Evolutionary conservation across 768 basidiomycete genomes (phyloP).

Genomic region (Macrolepiota fuliginosa): DNA sequence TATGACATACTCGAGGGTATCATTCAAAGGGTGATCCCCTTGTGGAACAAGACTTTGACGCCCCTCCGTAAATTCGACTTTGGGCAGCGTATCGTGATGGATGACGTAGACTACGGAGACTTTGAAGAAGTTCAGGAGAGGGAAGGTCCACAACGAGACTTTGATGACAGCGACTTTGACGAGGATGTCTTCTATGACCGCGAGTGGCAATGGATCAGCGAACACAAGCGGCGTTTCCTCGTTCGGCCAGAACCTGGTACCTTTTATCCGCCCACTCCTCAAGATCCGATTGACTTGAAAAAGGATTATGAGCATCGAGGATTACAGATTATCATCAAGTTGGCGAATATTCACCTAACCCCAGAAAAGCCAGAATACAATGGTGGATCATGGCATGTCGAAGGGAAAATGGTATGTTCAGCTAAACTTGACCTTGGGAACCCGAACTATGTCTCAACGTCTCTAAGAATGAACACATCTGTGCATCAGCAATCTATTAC

Average conservation of each 20-base stretch:
- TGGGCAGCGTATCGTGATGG: background rate
- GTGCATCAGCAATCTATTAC: conserved; percentile 17
- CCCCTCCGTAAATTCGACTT: conserved; percentile 8
- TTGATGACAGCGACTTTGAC: background rate
- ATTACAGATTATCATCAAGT: conserved; percentile 20
- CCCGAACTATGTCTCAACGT: background rate
- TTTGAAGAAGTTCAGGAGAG: background rate
- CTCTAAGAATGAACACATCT: conserved; percentile 20
- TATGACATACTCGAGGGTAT: conserved; percentile 25
- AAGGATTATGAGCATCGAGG: background rate
- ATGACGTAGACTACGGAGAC: background rate
- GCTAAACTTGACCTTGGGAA: background rate
- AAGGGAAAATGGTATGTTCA: background rate
- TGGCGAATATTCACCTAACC: conserved; percentile 20
- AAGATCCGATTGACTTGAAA: conserved; percentile 21
- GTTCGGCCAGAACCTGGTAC: conserved; percentile 18
- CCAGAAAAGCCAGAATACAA: conserved; percentile 18
- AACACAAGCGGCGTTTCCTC: conserved; percentile 17
- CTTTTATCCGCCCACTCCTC: conserved; percentile 16
- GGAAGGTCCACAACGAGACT: background rate
- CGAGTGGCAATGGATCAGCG: background rate
- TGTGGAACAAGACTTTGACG: conserved; percentile 26
- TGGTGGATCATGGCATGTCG: conserved; percentile 21
- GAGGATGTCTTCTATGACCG: background rate
- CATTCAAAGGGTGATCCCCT: conserved; percentile 26